Evolutionary conservation across 306 rosid species (phyloP).

Genomic region (Lotus japonicus): DNA sequence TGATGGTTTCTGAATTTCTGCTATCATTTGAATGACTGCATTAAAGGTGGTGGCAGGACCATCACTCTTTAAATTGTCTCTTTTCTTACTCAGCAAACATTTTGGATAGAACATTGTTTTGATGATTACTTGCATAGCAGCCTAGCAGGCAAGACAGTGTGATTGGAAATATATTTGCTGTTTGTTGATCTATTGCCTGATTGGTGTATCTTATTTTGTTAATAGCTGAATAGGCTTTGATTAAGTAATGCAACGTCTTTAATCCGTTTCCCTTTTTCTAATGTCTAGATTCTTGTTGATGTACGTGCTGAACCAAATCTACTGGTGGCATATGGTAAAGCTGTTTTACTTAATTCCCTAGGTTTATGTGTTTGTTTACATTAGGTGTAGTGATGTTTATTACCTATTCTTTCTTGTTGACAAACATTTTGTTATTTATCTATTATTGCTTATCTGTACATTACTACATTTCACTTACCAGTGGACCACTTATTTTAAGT

Average conservation of each 20-base stretch:
- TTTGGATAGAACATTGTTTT: constrained; percentile 16
- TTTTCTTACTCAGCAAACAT: background rate
- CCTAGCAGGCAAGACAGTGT: background rate
- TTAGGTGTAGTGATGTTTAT: background rate
- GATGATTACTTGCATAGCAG: background rate
- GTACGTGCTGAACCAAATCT: constrained; percentile 76
- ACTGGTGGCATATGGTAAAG: constrained; percentile 83
- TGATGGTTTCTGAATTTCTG: background rate
- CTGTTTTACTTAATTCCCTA: constrained; percentile 7
- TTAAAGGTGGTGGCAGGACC: background rate
- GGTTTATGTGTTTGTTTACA: constrained; percentile 4
- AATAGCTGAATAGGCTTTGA: background rate
- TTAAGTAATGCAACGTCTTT: constrained; percentile 12
- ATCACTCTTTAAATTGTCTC: background rate
- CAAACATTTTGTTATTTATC: background rate
- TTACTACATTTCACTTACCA: background rate
- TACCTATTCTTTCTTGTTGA: background rate
- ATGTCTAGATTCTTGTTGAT: constrained; percentile 74
- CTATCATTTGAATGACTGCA: background rate
- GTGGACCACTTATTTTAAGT: constrained; percentile 1
- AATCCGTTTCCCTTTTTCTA: constrained; percentile 1
- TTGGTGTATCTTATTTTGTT: background rate
- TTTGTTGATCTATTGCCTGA: background rate
- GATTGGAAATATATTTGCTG: constrained; percentile 10
- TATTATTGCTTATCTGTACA: background rate